Evolutionary conservation across 2,329 filamentous ascomycete species (phyloP), one percentile per base, ranked within the genome.

Genomic region (Aureobasidium sp.): DNA sequence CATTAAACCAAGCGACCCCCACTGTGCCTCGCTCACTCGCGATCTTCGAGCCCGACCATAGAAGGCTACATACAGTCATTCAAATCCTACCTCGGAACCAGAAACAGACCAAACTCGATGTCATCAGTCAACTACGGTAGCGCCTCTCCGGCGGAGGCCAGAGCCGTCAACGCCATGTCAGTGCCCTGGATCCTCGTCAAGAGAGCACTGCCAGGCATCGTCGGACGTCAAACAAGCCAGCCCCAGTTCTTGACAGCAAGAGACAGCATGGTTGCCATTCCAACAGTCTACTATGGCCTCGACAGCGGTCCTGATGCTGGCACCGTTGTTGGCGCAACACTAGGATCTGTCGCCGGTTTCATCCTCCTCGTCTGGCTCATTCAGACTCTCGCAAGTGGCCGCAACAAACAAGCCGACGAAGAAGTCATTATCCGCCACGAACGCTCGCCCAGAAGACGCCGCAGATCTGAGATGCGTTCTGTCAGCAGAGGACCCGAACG

Each of bases 321-420:
- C 60, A 79, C 80, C 42, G 80, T 87, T 1, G 83, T 79, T 11
- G 85, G 85, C 61, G 86, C 87, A 63, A 81, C 82, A 6, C 74
- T 84, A 29, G 82, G 82, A 64, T 78, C 76, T 62, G 78, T 84
- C 25, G 76, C 73, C 7, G 82, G 79, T 51, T 82, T 83, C 71
- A 71, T 84, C 27, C 72, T 84, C 6, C 64, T 84, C 34, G 71
- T 81, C 37, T 83, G 79, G 78, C 74, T 84, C 5, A 69, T 83
- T 27, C 81, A 69, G 67, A 70, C 74, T 1, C 70, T 79, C 51
- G 70, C 67, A 65, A 70, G 68, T 31, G 70, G 71, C 47, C 64
- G 65, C 27, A 66, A 68, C 53, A 65, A 66, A 34, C 48, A 58
- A 29, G 22, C 59, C n/a, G 70, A 72, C 62, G 71, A 73, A 64